Base-by-base conservation (phyloP, 805 yeast genomes). In the Candida easanensis region DNA sequence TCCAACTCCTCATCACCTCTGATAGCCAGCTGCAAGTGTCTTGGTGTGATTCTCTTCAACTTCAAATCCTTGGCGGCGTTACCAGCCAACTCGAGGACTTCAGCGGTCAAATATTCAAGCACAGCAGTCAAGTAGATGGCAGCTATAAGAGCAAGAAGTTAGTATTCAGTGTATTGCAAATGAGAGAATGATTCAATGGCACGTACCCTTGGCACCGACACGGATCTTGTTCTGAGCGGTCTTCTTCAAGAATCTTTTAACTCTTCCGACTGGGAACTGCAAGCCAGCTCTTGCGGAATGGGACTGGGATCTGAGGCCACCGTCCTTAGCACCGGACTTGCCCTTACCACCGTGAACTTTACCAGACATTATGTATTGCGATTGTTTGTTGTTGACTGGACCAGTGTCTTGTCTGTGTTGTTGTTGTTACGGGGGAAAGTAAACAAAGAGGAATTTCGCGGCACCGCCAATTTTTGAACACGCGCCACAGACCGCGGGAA, bases 1-100 rank as follows among this genome's bases (percentile, higher is more conserved):
- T 90, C 96, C 68, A 91, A 81, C 71, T 91, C 98, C 69, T 91
- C 98, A 69, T 91, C 98, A 64, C 96, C 96, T 74, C 98, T 88
- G 62, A 90, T 90, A 50, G 98, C 98, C 61, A 90, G 78, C 69
- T 90, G 97, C 62, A 90, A 76, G 69, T 90, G 98, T 72, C 98
- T 87, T 61, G 98, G 98, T 16, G 96, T 89, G 65, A 90, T 90
- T 83, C 98, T 88, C 71, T 90, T 89, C 56, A 88, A 93, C 66
- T 88, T 87, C 65, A 88, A 76, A 63, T 91, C 97, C 68, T 91
- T 89, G 36, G 98, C 97, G 28, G 98, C 98, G 65, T 91, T 91
- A 70, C 98, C 97, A 46, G 98, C 97, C 77, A 91, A 76, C 74
- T 91, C 98, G 60, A 91, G 77, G 39, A 91, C 96, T 74, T 91